Conservation (phyloP, 495 filamentous ascomycete species). For the Ascobolus immersus region DNA sequence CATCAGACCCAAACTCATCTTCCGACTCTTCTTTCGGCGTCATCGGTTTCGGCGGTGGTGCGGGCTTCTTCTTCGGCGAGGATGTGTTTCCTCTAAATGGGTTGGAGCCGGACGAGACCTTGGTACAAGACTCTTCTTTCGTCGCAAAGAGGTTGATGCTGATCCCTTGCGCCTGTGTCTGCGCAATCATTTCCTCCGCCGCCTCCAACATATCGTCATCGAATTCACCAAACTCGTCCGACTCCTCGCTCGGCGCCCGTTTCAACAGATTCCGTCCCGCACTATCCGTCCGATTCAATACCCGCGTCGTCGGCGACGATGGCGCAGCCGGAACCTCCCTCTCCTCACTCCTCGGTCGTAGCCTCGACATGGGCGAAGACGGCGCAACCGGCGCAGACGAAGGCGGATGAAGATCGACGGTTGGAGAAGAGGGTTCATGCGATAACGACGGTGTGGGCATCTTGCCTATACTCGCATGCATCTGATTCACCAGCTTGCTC, state of each 20-base stretch:
- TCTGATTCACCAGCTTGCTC: not conserved
- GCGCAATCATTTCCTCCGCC: slow-evolving; percentile 18
- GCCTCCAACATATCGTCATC: slow-evolving; percentile 29
- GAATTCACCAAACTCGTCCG: slow-evolving; percentile 30
- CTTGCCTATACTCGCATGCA: not conserved
- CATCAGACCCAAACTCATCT: slow-evolving; percentile 17
- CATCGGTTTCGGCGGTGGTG: not conserved
- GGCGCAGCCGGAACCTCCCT: not conserved
- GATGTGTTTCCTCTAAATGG: not conserved
- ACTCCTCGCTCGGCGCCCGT: too few species aligned
- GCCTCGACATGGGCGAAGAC: not conserved
- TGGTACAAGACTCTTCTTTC: not conserved
- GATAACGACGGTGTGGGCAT: not conserved
- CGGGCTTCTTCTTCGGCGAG: not conserved
- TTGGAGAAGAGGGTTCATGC: not conserved
- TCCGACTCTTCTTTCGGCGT: slow-evolving; percentile 1
- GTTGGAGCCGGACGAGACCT: not conserved
- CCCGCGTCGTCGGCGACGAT: not conserved
- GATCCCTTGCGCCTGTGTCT: slow-evolving; percentile 7
- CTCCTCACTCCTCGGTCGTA: not conserved
- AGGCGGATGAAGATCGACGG: not conserved
- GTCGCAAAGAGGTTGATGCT: slow-evolving; percentile 4
- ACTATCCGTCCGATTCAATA: slow-evolving; percentile 1
- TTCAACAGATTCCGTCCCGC: too few species aligned
- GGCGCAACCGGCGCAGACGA: not conserved